Percentiles rank a stretch among this genome's conserved stretches.
These are phyloP conservation scores for Clavispora asparagi DNA, from an alignment of 805 yeast species.

Conservation along the genomic window DNA sequence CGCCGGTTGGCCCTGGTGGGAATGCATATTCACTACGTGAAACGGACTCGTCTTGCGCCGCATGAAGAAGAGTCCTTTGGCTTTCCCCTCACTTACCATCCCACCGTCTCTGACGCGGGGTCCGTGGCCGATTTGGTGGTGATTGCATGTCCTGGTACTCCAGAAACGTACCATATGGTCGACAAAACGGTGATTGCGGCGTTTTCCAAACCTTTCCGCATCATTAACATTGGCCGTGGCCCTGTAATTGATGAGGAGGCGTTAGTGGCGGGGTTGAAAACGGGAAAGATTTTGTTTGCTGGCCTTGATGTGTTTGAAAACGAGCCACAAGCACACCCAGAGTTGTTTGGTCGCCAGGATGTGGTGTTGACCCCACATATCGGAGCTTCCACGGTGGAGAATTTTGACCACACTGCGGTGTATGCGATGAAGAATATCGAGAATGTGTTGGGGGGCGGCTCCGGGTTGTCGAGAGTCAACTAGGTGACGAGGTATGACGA, in stretches of 20 bases:
- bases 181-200: conserved; percentile 42
- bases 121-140: conserved; percentile 53
- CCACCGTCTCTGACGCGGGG: conserved; percentile 27
- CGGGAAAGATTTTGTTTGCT: conserved; percentile 57
- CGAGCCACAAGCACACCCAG: conserved; percentile 54
- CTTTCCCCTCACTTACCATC: conserved; percentile 40
- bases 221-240: conserved; percentile 78
- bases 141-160: conserved; percentile 61
- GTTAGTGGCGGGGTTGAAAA: conserved; percentile 51
- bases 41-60: conserved; percentile 41
- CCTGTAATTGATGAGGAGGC: conserved; percentile 63
- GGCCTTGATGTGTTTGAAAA: conserved; percentile 69
- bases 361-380: conserved; percentile 67
- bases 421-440: conserved; percentile 54
- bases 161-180: conserved; percentile 52
- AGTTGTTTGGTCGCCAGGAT: conserved; percentile 51
- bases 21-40: conserved; percentile 59
- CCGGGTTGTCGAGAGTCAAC: conserved; percentile 12
- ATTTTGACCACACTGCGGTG: conserved; percentile 46
- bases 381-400: conserved; percentile 45
- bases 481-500: too few relatives aligned
- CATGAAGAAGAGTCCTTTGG: conserved; percentile 33
- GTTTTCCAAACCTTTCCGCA: conserved; percentile 50
- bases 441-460: conserved; percentile 33
- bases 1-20: conserved; percentile 52